Evolutionary conservation across 2,329 filamentous ascomycete species (phyloP).

Genomic region (Neonectria coccinea): DNA sequence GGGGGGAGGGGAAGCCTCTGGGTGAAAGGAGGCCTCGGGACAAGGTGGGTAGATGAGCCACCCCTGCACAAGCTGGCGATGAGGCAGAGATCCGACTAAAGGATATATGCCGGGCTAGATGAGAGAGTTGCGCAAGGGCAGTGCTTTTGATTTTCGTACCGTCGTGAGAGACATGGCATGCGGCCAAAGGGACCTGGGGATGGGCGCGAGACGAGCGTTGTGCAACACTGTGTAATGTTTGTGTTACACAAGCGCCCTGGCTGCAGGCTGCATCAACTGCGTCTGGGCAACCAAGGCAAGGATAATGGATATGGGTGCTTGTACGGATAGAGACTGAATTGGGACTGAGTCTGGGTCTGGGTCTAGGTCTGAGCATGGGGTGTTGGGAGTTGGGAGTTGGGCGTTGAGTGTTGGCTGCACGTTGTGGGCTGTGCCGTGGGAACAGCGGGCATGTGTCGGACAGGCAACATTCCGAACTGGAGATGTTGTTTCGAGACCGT

Average conservation of each 20-base stretch:
- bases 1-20: slow-evolving; percentile 2
- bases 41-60: slow-evolving; percentile 24
- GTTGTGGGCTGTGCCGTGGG: not conserved
- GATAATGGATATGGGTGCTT: slow-evolving; percentile 14
- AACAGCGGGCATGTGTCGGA: not conserved
- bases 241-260: slow-evolving; percentile 37
- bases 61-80: slow-evolving; percentile 37
- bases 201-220: slow-evolving; percentile 43
- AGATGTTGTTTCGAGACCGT: slow-evolving; percentile 1
- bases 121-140: slow-evolving; percentile 34
- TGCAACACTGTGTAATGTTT: slow-evolving; percentile 41
- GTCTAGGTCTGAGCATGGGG: not conserved
- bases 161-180: slow-evolving; percentile 35
- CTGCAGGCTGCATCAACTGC: slow-evolving; percentile 31
- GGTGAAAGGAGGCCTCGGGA: slow-evolving; percentile 23
- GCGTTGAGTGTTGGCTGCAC: not conserved
- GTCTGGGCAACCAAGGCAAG: slow-evolving; percentile 17
- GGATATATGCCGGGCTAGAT: slow-evolving; percentile 20
- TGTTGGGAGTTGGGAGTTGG: not conserved
- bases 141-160: slow-evolving; percentile 29
- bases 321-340: slow-evolving; percentile 20
- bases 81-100: slow-evolving; percentile 39
- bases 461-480: not conserved
- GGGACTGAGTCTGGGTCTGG: not conserved
- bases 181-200: slow-evolving; percentile 33